These are phyloP conservation scores for Amphirosellinia nigrospora DNA, from an alignment of 495 filamentous ascomycete genomes.

Conservation along the genomic window DNA sequence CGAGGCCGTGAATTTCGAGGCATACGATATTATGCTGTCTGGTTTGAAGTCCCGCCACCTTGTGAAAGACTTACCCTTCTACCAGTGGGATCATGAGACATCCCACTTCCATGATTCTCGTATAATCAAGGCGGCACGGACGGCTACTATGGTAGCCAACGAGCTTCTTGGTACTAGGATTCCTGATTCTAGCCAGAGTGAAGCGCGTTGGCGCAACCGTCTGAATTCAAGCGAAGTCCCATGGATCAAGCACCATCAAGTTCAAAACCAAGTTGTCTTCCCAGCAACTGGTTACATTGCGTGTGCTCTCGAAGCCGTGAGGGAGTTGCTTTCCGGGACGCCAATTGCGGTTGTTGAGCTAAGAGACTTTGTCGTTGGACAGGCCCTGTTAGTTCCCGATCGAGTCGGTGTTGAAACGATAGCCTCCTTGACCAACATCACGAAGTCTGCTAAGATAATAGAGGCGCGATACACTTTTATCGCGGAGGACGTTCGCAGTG, in stretches of 20 bases:
- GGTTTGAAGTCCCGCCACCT: no score
- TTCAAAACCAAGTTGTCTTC: background rate
- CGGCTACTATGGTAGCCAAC: background rate
- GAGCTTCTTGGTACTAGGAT: background rate
- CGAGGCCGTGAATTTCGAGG: no score
- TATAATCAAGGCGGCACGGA: background rate
- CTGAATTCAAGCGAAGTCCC: background rate
- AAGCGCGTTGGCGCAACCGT: background rate
- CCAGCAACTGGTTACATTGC: background rate
- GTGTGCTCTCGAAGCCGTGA: background rate
- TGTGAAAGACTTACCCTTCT: background rate
- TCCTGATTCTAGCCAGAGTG: background rate
- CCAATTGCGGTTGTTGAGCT: no score
- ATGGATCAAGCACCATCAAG: background rate
- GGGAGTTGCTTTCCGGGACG: no score
- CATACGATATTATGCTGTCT: no score
- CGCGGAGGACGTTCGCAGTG: no score
- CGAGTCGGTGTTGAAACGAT: no score
- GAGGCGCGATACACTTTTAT: no score
- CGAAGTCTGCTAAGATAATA: no score
- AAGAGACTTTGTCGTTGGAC: no score
- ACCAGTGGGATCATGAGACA: background rate
- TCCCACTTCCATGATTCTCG: background rate
- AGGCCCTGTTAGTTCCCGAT: no score
- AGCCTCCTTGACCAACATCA: no score